These are phyloP conservation scores for Rhipidocladum racemiflorum DNA, from an alignment of 176 grass and related monocot genomes.

Conservation along the genomic window DNA sequence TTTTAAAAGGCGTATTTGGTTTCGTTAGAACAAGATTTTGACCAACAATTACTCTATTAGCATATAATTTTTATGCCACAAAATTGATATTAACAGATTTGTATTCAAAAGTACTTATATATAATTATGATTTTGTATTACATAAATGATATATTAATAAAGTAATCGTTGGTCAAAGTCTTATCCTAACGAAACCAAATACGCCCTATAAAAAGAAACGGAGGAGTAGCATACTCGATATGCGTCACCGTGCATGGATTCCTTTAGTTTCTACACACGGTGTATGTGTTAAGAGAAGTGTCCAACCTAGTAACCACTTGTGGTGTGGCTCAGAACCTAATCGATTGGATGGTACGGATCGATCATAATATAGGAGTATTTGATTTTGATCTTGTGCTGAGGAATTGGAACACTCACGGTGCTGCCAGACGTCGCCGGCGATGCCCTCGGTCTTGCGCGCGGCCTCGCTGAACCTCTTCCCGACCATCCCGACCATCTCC, in stretches of 20 bases:
- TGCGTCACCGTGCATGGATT: background rate
- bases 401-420: slow-evolving; percentile 33
- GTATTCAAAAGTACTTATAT: too few relatives aligned
- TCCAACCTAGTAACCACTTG: background rate
- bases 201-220: too few relatives aligned
- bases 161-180: too few relatives aligned
- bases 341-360: background rate
- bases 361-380: background rate
- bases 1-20: background rate
- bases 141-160: too few relatives aligned
- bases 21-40: too few relatives aligned
- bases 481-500: slow-evolving; percentile 43
- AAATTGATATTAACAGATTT: too few relatives aligned
- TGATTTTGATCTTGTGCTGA: background rate
- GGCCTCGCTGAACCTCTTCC: slow-evolving; percentile 50
- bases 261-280: too few relatives aligned
- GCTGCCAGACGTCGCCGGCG: slow-evolving; percentile 60
- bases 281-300: too few relatives aligned
- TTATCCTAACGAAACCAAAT: too few relatives aligned
- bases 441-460: slow-evolving; percentile 58
- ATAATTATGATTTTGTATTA: too few relatives aligned
- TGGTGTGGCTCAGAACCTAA: background rate
- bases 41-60: too few relatives aligned
- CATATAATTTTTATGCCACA: too few relatives aligned
- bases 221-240: background rate